phyloP scores from a whole-genome alignment of 345 rosid species.

The Punica granatum region DNA sequence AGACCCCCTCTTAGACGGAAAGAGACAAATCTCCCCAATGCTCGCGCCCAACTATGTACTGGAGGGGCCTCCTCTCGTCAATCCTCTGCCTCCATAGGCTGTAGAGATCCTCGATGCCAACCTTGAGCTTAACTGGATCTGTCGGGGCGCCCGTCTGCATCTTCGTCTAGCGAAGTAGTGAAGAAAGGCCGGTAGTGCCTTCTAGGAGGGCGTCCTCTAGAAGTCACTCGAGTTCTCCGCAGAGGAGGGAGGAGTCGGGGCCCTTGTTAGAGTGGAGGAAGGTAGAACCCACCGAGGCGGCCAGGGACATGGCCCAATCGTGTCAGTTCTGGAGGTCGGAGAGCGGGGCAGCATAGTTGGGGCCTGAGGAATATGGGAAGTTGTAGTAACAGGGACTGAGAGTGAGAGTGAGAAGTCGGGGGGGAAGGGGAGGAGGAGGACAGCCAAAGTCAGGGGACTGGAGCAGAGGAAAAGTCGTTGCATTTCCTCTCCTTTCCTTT shows the following conservation, averaged over 20 bases:
- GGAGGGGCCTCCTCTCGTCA: slow-evolving; percentile 78
- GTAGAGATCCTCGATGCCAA: slow-evolving; percentile 51
- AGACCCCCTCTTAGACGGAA: slow-evolving; percentile 79
- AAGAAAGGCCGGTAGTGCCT: slow-evolving; percentile 18
- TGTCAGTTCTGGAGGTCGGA: slow-evolving; percentile 64
- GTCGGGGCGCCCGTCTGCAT: slow-evolving; percentile 16
- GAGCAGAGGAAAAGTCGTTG: too few species aligned
- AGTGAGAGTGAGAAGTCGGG: neutral
- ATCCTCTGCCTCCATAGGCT: slow-evolving; percentile 70
- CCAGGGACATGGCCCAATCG: slow-evolving; percentile 58
- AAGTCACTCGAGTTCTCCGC: slow-evolving; percentile 79
- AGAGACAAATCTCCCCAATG: slow-evolving; percentile 89
- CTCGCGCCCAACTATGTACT: slow-evolving; percentile 85
- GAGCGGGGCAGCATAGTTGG: slow-evolving; percentile 28
- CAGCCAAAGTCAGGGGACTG: too few species aligned
- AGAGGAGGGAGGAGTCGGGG: slow-evolving; percentile 50
- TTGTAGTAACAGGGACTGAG: slow-evolving; percentile 6
- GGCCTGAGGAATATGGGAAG: slow-evolving; percentile 54
- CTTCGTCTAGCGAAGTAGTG: slow-evolving; percentile 11
- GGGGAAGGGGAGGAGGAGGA: too few species aligned
- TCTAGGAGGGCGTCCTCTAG: slow-evolving; percentile 51
- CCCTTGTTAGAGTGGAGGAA: slow-evolving; percentile 41
- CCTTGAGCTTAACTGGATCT: slow-evolving; percentile 26
- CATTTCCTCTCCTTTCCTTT: too few species aligned
- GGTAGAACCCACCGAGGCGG: slow-evolving; percentile 51